Evolutionary conservation across 495 filamentous ascomycete genomes (phyloP).

Genomic region (Pseudoneurospora amorphoporcata): DNA sequence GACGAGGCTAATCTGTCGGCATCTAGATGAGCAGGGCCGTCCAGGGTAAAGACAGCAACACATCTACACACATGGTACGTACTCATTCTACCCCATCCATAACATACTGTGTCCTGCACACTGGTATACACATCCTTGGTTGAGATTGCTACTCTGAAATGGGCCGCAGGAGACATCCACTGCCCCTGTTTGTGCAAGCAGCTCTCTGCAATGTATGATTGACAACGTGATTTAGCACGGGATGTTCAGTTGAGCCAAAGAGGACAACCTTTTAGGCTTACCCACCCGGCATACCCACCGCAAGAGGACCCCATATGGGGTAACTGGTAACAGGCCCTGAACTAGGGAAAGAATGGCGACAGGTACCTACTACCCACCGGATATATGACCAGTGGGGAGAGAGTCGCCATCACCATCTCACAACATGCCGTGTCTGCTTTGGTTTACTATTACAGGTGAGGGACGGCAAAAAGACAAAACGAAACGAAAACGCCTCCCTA

Average conservation of each 20-base stretch:
- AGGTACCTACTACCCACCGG: neutral
- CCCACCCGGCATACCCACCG: neutral
- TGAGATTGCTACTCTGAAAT: neutral
- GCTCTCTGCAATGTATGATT: neutral
- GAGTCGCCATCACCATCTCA: neutral
- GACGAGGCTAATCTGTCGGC: conserved; percentile 25
- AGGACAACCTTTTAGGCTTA: neutral
- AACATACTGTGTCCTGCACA: neutral
- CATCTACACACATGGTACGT: neutral
- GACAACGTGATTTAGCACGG: neutral
- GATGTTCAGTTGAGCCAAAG: neutral
- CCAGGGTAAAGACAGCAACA: neutral
- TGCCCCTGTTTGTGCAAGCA: neutral
- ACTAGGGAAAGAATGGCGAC: neutral
- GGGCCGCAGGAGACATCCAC: neutral
- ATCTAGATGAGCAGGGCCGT: neutral
- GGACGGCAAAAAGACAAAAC: neutral
- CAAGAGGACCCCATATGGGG: neutral
- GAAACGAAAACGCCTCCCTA: neutral
- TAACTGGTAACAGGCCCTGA: neutral
- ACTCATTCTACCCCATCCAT: neutral
- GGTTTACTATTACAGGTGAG: neutral
- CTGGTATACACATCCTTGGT: neutral
- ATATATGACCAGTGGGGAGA: neutral
- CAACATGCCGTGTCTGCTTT: neutral